Percentiles rank a stretch among this genome's conserved stretches.
Conservation (phyloP, 1,284 basidiomycete genomes). For the Wallemia ichthyophaga region DNA sequence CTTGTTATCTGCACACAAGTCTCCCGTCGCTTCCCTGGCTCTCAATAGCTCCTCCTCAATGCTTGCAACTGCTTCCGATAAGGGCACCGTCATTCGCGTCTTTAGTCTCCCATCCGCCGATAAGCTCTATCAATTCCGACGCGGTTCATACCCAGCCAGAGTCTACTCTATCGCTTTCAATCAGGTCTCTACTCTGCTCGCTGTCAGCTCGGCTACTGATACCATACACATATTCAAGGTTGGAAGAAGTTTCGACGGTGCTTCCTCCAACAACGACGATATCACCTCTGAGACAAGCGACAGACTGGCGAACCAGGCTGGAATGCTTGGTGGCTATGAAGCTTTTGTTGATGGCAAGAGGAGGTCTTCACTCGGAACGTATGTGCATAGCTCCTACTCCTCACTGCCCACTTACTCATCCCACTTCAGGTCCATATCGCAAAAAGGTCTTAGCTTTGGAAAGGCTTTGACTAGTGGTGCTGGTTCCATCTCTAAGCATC, state of each 20-base stretch:
- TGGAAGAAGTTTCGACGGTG: conserved; percentile 11
- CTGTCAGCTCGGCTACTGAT: conserved; percentile 70
- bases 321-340: conserved; percentile 13
- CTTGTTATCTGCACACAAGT: conserved; percentile 89
- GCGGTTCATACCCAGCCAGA: conserved; percentile 55
- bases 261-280: conserved; percentile 2
- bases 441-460: not conserved
- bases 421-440: not conserved
- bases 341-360: conserved; percentile 14
- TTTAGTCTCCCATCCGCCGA: conserved; percentile 73
- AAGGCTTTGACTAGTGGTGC: not conserved
- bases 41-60: conserved; percentile 67
- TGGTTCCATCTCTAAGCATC: not conserved
- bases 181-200: conserved; percentile 44
- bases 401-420: too few relatives aligned
- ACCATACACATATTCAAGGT: conserved; percentile 95
- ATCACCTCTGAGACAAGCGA: conserved; percentile 4
- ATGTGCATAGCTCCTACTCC: too few relatives aligned
- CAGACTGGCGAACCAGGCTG: conserved; percentile 4
- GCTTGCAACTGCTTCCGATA: conserved; percentile 77
- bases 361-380: conserved; percentile 6
- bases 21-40: conserved; percentile 59
- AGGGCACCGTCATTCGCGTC: conserved; percentile 88
- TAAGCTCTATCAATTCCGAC: conserved; percentile 75
- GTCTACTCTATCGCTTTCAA: conserved; percentile 90